Evolutionary conservation across 176 grass and related monocot species (phyloP), one percentile per base, ranked within the genome.

Genomic region (Oryza meyeriana): DNA sequence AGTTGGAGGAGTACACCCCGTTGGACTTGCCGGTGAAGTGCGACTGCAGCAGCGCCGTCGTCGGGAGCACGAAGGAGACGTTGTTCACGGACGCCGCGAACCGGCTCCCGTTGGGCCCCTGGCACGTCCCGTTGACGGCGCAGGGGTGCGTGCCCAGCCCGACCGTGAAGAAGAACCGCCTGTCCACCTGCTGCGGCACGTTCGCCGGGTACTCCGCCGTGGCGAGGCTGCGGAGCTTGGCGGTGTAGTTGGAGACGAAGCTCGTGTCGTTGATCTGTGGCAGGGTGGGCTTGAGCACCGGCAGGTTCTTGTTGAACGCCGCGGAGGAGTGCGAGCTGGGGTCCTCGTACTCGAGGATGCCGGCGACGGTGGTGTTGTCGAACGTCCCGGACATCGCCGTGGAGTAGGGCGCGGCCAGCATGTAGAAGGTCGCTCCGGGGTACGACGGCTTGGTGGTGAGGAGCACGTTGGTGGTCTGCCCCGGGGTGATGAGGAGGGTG

Each of bases 381-480:
- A 88, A 89, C 34, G 92, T 94, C 3, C 80, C 86, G 0, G 91
- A 35, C 12, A 39, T 12, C 10, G 64, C 85, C 11, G 79, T 88
- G 68, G 84, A 82, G 80, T 92, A 92, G 55, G 90, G 90, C 48
- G 68, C 76, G 1, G 90, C 89, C 5, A 86, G 58, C 85, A 88
- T 85, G 85, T 91, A 85, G 89, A 89, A 86, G 42, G 79, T 86
- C 14, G 86, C 83, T 14, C 84, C 77, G 0, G 79, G 81, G 81
- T 91, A 87, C 17, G 85, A 84, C 18, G 86, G 84, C 52, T 91
- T 87, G 76, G 92, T 66, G 18, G 79, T 86, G 75, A 91, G 85
- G 50, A 94, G 83, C 76, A 89, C 92, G 77, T 94, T 94, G 70
- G 86, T 79, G 26, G 83, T 94, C 26, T 94, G 92, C 0, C 89